Base-by-base conservation (phyloP, 805 yeast genomes). In the Teunomyces panamensis region DNA sequence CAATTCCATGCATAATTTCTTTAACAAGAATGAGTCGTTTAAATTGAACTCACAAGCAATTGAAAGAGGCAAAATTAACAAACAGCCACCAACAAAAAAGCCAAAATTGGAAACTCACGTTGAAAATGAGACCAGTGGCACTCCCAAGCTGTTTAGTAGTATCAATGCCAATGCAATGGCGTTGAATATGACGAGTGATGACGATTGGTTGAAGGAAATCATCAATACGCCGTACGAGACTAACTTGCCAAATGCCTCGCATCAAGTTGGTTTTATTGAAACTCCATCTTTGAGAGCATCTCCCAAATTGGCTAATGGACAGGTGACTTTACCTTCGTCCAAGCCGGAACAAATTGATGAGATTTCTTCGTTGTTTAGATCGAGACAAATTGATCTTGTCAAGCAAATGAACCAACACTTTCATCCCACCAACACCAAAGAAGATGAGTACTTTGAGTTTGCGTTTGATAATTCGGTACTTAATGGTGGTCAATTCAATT, bases 181-280 rank as follows among this genome's bases (percentile, higher is more conserved):
- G 2, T 11, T 48, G 24, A 48, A 44, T 13, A 44, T 44, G 44
- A 46, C 48, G 20, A 56, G 46, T 45, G 64, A 68, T 8, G 80
- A 78, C 27, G 84, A 81, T 49, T 85, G 92, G 91, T 67, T 87
- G 11, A 75, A 81, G 29, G 89, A 85, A 52, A 84, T 87, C 55
- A 79, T 86, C 43, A 81, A 74, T 46, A 80, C 87, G 1, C 87
- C 89, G 5, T 75, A 79, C 52, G 87, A 83, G 42, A 73, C 77
- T 29, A 78, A 80, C 46, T 79, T 84, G 47, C 84, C 72, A 43
- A 64, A 57, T 30, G 76, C 69, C 33, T 74, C 74, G 50, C 81
- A 83, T 51, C 79, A 78, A 46, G 78, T 85, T 46, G 90, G 90
- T 0, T 84, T 85, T 49, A 62, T 68, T 0, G 76, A 72, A 39